Evolutionary conservation across 306 rosid species (phyloP), one percentile per base, ranked within the genome.

Genomic region (Leucaena leucocephala): DNA sequence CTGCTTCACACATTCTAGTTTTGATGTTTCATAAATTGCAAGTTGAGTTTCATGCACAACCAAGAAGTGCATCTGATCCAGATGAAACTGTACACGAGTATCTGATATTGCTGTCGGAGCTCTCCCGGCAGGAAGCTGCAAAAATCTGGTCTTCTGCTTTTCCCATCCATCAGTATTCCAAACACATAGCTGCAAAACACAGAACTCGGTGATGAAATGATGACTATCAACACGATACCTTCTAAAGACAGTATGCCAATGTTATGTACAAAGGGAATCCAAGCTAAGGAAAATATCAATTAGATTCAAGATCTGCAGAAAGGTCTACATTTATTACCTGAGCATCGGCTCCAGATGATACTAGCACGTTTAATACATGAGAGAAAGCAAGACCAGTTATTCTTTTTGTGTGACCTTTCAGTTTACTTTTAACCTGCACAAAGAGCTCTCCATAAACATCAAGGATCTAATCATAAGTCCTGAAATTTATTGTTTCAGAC

Each of bases 91-190:
- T 69, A 94, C 98, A 33, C 97, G 97, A 5, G 98, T 94, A 81
- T 94, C 98, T 2, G 97, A 82, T 75, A 85, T 91, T 12, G 95
- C 84, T 34, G 95, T 73, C 27, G 91, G 89, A 57, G 97, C 82
- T 84, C 97, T 89, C 75, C 98, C 97, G 34, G 89, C 52, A 68
- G 97, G 97, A 84, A 86, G 93, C 85, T 86, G 98, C 89, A 94
- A 86, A 82, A 85, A 84, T 82, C 93, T 87, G 69, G 86, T 71
- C 82, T 84, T 92, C 88, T 91, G 97, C 83, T 92, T 94, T 84
- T 94, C 98, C 98, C 98, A 94, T 46, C 91, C 97, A 85, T 94
- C 97, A 35, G 91, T 91, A 75, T 80, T 91, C 98, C 98, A 94
- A 76, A 94, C 95, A 71, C 93, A 94, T 55, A 94, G 75, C 98